Base-by-base conservation (phyloP, 345 rosid genomes). In the Balakata baccata region DNA sequence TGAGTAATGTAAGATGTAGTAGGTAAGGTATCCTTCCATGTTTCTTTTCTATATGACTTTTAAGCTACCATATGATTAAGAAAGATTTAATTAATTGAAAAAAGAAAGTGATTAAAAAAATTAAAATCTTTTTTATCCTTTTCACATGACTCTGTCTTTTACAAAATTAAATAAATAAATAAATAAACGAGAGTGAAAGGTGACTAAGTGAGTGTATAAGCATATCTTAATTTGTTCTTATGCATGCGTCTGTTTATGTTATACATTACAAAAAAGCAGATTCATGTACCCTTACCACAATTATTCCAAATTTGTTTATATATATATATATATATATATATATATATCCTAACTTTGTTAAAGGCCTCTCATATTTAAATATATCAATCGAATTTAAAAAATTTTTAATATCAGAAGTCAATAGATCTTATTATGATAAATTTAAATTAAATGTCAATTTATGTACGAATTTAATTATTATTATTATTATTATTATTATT, bases 11-110 rank as follows among this genome's bases (percentile, higher is more conserved):
- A 41, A 62, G 74, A 69, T 62, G 25, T 29, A 68, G 68, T 63
- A 51, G 79, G 70, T 69, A 45, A 8, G 57, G 65, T 37, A 76
- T 76, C 74, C n/a, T 16, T 39, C 56, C 5, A 38, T 2, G 22
- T 61, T 60, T 50, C 67, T 68, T 68, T 68, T 61, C 66, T 60
- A 0, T 49, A 62, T 39, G 74, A 61, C 73, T 75, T 75, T 75
- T 62, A 53, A 75, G 69, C 79, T 38, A 41, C 74, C 14, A 51
- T 14, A 37, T 61, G 67, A 74, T 58, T 57, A 58, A 74, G 47
- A 74, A 57, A 57, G 46, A 74, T n/a, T n/a, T n/a, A n/a, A n/a
- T 67, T 3, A 51, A 38, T 29, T 29, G 34, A 2, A 29, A 29
- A 29, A 29, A n/a, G n/a, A n/a, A 29, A 29, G 2, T 29, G 34